Percentiles rank a stretch among this genome's conserved stretches.
Evolutionary conservation across 2,329 filamentous ascomycete species (phyloP).

Genomic region (Aspergillus proliferans): DNA sequence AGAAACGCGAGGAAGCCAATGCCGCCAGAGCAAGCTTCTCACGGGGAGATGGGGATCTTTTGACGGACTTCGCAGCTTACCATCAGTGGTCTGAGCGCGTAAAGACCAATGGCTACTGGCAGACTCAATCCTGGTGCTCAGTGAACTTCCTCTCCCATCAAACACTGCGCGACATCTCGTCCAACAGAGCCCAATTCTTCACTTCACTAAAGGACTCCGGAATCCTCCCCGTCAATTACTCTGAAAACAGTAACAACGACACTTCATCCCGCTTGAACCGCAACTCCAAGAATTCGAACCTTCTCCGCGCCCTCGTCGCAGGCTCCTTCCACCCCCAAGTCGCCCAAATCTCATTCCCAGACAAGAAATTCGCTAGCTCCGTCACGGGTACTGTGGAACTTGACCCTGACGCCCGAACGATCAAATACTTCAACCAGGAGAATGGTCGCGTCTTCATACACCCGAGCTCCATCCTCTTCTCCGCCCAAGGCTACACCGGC

Average conservation of each 20-base stretch:
- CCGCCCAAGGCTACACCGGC: constrained; percentile 68
- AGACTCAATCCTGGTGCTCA: constrained; percentile 66
- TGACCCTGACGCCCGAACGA: constrained; percentile 83
- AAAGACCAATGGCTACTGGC: constrained; percentile 39
- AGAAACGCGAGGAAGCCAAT: constrained; percentile 76
- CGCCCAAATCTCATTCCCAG: constrained; percentile 84
- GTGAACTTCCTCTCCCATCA: constrained; percentile 78
- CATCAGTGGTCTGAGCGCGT: constrained; percentile 71
- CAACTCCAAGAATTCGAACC: constrained; percentile 34
- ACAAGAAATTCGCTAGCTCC: constrained; percentile 88
- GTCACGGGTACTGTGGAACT: constrained; percentile 85
- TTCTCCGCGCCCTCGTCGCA: constrained; percentile 65
- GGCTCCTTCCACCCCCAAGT: constrained; percentile 78
- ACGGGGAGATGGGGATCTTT: constrained; percentile 72
- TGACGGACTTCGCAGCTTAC: constrained; percentile 80
- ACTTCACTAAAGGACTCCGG: constrained; percentile 79
- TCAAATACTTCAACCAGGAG: constrained; percentile 86
- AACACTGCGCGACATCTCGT: constrained; percentile 80
- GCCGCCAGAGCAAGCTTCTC: constrained; percentile 69
- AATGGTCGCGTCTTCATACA: constrained; percentile 89
- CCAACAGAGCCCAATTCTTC: constrained; percentile 79
- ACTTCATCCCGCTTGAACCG: constrained; percentile 38
- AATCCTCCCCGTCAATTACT: constrained; percentile 57
- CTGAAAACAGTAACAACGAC: constrained; percentile 13
- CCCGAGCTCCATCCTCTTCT: constrained; percentile 80